Conservation (phyloP, 1,139 yeast species). For the Williopsis jadinii region DNA sequence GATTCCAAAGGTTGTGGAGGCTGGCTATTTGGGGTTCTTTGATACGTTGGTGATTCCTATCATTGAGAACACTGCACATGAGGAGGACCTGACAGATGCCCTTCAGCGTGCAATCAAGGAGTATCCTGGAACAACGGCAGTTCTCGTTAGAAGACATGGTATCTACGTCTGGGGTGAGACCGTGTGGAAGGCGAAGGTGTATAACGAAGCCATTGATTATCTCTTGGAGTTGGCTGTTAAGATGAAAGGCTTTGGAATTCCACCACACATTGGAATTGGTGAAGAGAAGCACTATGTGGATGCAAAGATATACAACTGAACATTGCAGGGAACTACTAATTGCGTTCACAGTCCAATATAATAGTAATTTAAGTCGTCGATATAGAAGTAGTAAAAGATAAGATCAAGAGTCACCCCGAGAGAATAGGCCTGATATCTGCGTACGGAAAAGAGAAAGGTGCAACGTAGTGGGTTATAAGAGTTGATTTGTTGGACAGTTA, state of each 20-base stretch:
- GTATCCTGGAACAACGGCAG: slow-evolving; percentile 79
- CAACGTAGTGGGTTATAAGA: not conserved
- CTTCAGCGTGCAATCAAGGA: slow-evolving; percentile 54
- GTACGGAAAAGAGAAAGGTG: too few species aligned
- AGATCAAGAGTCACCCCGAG: too few species aligned
- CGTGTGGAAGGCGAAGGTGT: slow-evolving; percentile 88
- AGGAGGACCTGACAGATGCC: slow-evolving; percentile 72
- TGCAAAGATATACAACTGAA: slow-evolving; percentile 17
- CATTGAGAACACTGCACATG: slow-evolving; percentile 84
- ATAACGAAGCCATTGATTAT: slow-evolving; percentile 90
- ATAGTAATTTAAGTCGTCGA: too few species aligned
- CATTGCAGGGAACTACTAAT: not conserved
- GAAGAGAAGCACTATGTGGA: slow-evolving; percentile 25
- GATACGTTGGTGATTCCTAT: slow-evolving; percentile 82
- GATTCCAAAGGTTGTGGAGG: slow-evolving; percentile 45
- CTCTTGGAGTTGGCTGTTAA: slow-evolving; percentile 77
- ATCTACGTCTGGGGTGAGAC: slow-evolving; percentile 93
- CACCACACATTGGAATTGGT: slow-evolving; percentile 35
- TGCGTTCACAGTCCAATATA: too few species aligned
- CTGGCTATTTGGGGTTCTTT: slow-evolving; percentile 61
- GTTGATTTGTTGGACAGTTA: not conserved
- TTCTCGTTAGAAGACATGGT: slow-evolving; percentile 88
- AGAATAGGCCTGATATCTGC: too few species aligned
- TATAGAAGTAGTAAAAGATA: too few species aligned
- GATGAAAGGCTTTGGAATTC: slow-evolving; percentile 60